Conservation (phyloP, 1,284 basidiomycete species). For the Ustilago tritici region DNA sequence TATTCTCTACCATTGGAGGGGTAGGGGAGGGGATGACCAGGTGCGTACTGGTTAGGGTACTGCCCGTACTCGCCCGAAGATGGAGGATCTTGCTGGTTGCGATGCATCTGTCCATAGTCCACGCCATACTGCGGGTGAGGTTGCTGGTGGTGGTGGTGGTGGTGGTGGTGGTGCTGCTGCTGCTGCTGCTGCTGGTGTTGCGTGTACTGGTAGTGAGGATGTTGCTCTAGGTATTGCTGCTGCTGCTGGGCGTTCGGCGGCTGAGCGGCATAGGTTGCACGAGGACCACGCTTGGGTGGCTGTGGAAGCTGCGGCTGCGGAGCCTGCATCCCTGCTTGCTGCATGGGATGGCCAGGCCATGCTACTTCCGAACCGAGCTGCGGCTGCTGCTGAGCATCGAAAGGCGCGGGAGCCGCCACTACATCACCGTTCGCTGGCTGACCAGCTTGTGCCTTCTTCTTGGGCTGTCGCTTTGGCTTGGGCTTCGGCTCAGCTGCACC, state of each 20-base stretch:
- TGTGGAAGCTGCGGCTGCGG: constrained; percentile 13
- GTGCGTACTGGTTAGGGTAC: background rate
- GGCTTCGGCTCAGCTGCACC: constrained; percentile 14
- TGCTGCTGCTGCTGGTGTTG: constrained; percentile 14
- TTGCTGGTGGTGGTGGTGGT: constrained; percentile 5
- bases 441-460: constrained; percentile 24
- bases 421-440: constrained; percentile 8
- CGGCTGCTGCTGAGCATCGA: constrained; percentile 7
- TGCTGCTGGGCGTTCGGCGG: constrained; percentile 17
- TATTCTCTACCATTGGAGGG: constrained; percentile 9
- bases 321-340: constrained; percentile 4
- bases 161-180: constrained; percentile 13
- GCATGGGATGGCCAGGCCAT: constrained; percentile 23
- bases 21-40: background rate
- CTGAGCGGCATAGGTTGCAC: constrained; percentile 37
- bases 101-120: constrained; percentile 18
- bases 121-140: constrained; percentile 6
- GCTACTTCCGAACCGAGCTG: background rate
- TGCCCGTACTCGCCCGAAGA: constrained; percentile 5
- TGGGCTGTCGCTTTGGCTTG: constrained; percentile 29
- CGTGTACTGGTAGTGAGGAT: constrained; percentile 12
- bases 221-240: background rate
- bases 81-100: constrained; percentile 1
- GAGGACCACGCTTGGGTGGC: constrained; percentile 29
- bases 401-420: background rate